phyloP scores from a whole-genome alignment of 139 green algal species.

The Volvox reticuliferus region DNA sequence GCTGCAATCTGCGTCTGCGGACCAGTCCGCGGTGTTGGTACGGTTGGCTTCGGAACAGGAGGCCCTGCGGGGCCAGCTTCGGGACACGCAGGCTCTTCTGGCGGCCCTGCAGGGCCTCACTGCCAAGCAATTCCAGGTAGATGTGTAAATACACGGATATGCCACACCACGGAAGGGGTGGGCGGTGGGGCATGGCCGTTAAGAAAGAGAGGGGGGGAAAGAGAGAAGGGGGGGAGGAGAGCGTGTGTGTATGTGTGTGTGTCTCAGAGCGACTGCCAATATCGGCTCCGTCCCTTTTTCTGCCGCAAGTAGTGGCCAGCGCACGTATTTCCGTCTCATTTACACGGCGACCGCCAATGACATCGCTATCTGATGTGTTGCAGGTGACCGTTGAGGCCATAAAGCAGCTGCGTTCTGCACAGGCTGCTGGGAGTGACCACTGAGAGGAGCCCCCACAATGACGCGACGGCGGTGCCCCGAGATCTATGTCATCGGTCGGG shows the following conservation, averaged over 20 bases:
- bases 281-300: too few species aligned
- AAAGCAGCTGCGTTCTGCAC: conserved; percentile 30
- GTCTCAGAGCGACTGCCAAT: too few species aligned
- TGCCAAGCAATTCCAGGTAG: conserved; percentile 44
- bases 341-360: background rate
- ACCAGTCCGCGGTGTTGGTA: conserved; percentile 23
- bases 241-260: background rate
- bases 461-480: too few species aligned
- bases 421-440: background rate
- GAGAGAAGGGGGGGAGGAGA: background rate
- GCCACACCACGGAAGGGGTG: background rate
- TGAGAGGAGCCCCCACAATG: too few species aligned
- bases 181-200: background rate
- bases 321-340: background rate
- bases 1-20: conserved; percentile 5
- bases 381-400: conserved; percentile 48
- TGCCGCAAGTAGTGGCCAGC: too few species aligned
- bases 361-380: background rate
- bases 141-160: too few species aligned
- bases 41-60: conserved; percentile 29
- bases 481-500: too few species aligned
- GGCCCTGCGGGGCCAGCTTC: conserved; percentile 32
- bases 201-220: background rate
- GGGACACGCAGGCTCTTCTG: conserved; percentile 45
- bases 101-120: conserved; percentile 36